Evolutionary conservation across 2,329 filamentous ascomycete genomes (phyloP), one percentile per base, ranked within the genome.

Genomic region (Hirsutella minnesotensis): DNA sequence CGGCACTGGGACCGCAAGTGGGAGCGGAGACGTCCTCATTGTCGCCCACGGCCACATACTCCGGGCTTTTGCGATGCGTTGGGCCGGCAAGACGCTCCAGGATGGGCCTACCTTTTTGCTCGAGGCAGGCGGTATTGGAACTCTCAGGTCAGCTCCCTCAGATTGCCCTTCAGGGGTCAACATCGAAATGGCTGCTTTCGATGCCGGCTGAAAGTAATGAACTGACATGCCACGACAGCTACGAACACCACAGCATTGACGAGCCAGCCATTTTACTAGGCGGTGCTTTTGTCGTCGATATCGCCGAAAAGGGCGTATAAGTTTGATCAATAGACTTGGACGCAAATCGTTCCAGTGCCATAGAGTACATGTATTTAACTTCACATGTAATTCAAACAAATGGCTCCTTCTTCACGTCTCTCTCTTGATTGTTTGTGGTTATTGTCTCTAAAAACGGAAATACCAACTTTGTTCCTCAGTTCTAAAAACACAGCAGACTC

Each of bases 21-120:
- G 62, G 8, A 9, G 8, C 37, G 37, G 20, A 12, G 64, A 66
- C 57, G 47, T 68, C 56, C 9, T 75, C 20, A 70, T 95, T 39
- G 86, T 95, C 5, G 89, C 86, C 19, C 89, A 95, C 58, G 89
- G 89, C 0, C 89, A 95, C 64, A 90, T 95, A 44, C 66, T 95
- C 42, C 73, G 89, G 15, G 86, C 86, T 0, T 87, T 95, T 59
- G 88, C 89, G 7, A 86, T 90, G 69, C 73, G 88, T 27, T 95
- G 89, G 89, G 74, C 81, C 0, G 77, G 79, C 0, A 83, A 83
- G 65, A 70, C 76, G 12, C 67, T 95, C 45, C 74, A 77, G 43
- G 81, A 87, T 40, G 87, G 83, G 8, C 83, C 86, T 33, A 76
- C 80, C 5, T 79, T 95, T 58, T 69, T 95, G 47, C 66, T 95